Evolutionary conservation across 179 eudicot genomes (phyloP), one percentile per base, ranked within the genome.

Genomic region (Beta lomatogona): DNA sequence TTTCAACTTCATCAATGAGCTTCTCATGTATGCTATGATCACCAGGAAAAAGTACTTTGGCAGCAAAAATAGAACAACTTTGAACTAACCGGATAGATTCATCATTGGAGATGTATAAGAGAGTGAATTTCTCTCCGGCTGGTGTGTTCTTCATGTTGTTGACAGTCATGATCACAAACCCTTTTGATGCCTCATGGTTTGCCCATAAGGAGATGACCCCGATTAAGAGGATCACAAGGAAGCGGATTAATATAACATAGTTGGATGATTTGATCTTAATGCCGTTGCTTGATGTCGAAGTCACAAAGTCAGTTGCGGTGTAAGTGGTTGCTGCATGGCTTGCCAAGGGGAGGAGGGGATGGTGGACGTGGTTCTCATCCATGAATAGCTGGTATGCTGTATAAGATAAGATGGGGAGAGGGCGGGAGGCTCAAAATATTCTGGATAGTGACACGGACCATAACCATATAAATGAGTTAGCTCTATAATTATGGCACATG

Each of bases 101-200:
- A 44, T 89, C 93, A n/a, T 90, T 86, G 5, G 92, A 87, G 63
- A 85, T 85, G 65, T 85, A 93, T 65, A 93, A 89, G 73, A 89
- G 82, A 5, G 85, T 69, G 81, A 93, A 93, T 4, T 80, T 82
- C 60, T 80, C 74, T 19, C 87, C 80, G 1, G 76, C 68, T 1
- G 70, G 41, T 2, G 93, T 84, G 82, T 74, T 46, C 75, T 41
- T 28, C 50, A 91, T 75, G 48, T 85, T 86, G 61, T 90, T 93
- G 63, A 77, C 54, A 18, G 88, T 81, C 31, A 76, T 75, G 81
- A 93, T 84, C 4, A 68, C 69, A 70, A 88, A 90, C n/a, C 92
- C 92, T 84, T 88, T 93, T 31, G 94, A 89, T 60, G 93, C 93
- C 81, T 91, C 90, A 5, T 88, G 83, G 83, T 84, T 90, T 3